Conservation (phyloP, 768 basidiomycete genomes). For the Dioszegia aurantiaca region DNA sequence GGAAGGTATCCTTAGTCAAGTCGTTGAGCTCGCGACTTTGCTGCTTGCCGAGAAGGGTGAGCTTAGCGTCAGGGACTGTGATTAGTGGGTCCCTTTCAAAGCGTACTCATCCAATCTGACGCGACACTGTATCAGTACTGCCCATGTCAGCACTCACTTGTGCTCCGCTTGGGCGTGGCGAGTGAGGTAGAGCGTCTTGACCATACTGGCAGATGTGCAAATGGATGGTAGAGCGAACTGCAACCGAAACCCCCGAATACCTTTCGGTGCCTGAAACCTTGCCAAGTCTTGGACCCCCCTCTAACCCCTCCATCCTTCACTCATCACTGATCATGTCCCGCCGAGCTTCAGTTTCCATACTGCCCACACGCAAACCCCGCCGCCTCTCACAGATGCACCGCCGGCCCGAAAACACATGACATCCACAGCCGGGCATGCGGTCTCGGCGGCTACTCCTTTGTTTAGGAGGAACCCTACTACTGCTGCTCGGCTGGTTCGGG, state of each 20-base stretch:
- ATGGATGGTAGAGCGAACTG: no score
- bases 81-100: not conserved
- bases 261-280: not conserved
- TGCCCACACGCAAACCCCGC: not conserved
- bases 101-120: constrained; percentile 45
- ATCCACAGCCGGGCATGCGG: constrained; percentile 5
- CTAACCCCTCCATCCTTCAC: no score
- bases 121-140: constrained; percentile 29
- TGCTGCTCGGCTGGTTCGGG: constrained; percentile 8
- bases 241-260: no score
- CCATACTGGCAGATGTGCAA: not conserved
- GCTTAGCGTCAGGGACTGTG: constrained; percentile 44
- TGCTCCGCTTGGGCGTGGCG: constrained; percentile 49
- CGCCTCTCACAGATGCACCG: not conserved
- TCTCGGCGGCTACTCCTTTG: not conserved
- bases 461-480: not conserved
- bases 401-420: not conserved
- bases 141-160: constrained; percentile 28
- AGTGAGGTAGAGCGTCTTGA: constrained; percentile 38
- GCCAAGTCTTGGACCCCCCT: no score
- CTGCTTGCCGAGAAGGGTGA: constrained; percentile 45
- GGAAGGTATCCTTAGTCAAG: constrained; percentile 38
- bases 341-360: not conserved
- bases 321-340: not conserved
- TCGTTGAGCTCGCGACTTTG: constrained; percentile 41